Evolutionary conservation across 116 monocot genomes (phyloP), one percentile per base, ranked within the genome.

Genomic region (Thalassia testudinum): DNA sequence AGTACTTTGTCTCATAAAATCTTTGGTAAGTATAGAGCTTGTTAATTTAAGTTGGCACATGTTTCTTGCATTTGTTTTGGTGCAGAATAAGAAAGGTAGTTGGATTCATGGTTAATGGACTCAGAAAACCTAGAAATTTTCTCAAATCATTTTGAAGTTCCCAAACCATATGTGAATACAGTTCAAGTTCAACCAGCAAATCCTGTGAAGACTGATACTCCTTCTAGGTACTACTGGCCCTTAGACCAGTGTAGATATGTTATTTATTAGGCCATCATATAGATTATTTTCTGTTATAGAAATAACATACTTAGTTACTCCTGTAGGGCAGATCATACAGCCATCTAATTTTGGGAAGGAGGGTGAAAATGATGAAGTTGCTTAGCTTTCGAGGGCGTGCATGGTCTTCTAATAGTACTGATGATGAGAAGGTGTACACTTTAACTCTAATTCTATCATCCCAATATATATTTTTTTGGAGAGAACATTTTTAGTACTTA

Each of bases 381-480:
- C 70, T 93, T 57, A 78, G 75, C 26, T 40, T 93, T 27, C 68
- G 70, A 54, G 72, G 69, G 0, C 55, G 68, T 28, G 54, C 69
- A 27, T 69, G 64, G 75, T 17, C 30, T 47, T 60, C 60, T 43
- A 21, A 44, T 50, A 62, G 17, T 25, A 52, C 51, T 63, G 71
- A 75, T 55, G 67, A 86, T 65, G 86, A 80, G 43, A 93, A 81
- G 84, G 93, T 92, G 47, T 45, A 43, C 18, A n/a, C 21, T 64
- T 26, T 16, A 20, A 4, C 15, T 13, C 15, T 45, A 2, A 7
- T 20, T n/a, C 2, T 52, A 0, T 29, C 12, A 29, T 17, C 2
- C 7, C 27, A 1, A 6, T n/a, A n/a, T n/a, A 29, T 24, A 17
- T 54, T 27, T 28, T 13, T 7, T 29, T 28, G 23, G 18, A 54